Evolutionary conservation across 2,329 filamentous ascomycete genomes (phyloP).

Genomic region (Phyllosticta citriasiana): DNA sequence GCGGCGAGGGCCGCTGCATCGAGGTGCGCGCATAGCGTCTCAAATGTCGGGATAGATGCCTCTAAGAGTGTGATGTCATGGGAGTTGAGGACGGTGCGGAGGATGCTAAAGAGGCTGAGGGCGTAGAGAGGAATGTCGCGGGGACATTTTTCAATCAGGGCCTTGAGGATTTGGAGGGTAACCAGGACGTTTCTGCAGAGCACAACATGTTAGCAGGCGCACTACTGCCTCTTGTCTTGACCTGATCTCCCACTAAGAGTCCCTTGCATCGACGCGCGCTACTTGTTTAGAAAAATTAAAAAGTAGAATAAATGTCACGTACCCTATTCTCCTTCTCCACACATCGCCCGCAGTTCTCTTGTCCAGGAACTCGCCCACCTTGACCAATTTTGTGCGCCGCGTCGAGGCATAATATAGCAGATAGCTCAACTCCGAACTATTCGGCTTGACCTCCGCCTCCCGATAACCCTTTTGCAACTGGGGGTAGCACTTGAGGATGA

Average conservation of each 20-base stretch:
- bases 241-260: neutral
- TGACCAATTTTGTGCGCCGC: constrained; percentile 87
- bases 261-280: neutral
- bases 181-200: constrained; percentile 76
- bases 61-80: constrained; percentile 89
- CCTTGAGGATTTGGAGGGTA: constrained; percentile 82
- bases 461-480: constrained; percentile 70
- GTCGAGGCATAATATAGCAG: constrained; percentile 94
- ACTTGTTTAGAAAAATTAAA: neutral
- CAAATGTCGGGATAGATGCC: constrained; percentile 76
- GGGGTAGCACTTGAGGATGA: constrained; percentile 94
- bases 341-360: constrained; percentile 89
- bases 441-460: constrained; percentile 83
- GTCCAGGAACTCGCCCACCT: constrained; percentile 89
- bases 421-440: constrained; percentile 93
- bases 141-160: constrained; percentile 85
- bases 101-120: constrained; percentile 70
- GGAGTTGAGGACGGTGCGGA: constrained; percentile 72
- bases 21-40: constrained; percentile 80
- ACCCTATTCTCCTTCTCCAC: constrained; percentile 81
- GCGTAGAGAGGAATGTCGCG: constrained; percentile 87
- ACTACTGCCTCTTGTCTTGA: neutral
- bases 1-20: constrained; percentile 77
- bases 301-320: constrained; percentile 25
- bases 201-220: neutral